These are phyloP conservation scores for Fusarium equiseti DNA, from an alignment of 2,329 filamentous ascomycete genomes.

Conservation along the genomic window DNA sequence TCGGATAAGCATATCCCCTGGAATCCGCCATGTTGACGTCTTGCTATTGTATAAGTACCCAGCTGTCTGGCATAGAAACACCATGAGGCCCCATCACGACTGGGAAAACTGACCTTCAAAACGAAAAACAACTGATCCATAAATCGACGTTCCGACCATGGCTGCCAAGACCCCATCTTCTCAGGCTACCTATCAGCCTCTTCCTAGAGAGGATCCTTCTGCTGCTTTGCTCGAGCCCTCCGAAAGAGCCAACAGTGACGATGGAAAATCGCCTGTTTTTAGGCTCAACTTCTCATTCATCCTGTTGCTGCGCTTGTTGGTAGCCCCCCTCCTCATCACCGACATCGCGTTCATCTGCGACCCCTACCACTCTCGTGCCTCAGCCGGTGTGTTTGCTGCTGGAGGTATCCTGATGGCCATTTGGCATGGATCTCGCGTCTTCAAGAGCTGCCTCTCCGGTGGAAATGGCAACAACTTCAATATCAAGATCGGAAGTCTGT, in stretches of 20 bases:
- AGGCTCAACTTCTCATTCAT: slow-evolving; percentile 36
- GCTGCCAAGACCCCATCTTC: slow-evolving; percentile 31
- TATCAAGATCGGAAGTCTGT: slow-evolving; percentile 40
- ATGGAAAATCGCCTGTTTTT: slow-evolving; percentile 21
- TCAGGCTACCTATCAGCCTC: slow-evolving; percentile 27
- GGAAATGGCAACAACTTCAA: slow-evolving; percentile 38
- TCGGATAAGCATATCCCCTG: neutral
- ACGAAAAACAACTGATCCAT: neutral
- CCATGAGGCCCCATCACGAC: neutral
- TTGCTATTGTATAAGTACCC: slow-evolving; percentile 27
- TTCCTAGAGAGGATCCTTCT: slow-evolving; percentile 33
- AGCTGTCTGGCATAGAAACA: neutral
- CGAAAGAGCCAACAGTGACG: slow-evolving; percentile 12
- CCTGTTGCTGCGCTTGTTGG: slow-evolving; percentile 26
- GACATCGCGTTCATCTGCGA: slow-evolving; percentile 27
- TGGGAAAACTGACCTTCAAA: neutral
- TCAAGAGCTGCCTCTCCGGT: slow-evolving; percentile 16
- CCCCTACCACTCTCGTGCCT: neutral
- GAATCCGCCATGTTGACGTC: neutral
- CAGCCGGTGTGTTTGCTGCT: slow-evolving; percentile 24
- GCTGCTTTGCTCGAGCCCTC: slow-evolving; percentile 34
- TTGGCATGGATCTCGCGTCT: slow-evolving; percentile 27
- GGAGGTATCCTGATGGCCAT: slow-evolving; percentile 25
- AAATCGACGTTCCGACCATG: slow-evolving; percentile 13
- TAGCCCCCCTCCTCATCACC: slow-evolving; percentile 33